Evolutionary conservation across 768 basidiomycete species (phyloP).

Genomic region (Collybia mongolica): DNA sequence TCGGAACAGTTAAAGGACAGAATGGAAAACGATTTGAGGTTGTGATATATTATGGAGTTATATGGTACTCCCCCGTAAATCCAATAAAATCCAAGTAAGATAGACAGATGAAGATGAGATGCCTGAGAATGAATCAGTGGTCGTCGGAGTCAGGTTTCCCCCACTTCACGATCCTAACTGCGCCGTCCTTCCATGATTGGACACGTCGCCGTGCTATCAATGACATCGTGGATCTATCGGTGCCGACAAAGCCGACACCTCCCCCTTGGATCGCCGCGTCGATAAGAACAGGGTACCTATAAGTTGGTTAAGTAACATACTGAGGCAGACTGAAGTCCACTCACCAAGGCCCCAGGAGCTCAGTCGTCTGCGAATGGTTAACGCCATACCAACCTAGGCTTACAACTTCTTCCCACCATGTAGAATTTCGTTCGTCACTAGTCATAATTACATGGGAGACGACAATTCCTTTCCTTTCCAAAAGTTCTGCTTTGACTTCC

Average conservation of each 20-base stretch:
- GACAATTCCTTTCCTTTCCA: constrained; percentile 38
- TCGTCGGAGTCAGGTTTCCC: constrained; percentile 56
- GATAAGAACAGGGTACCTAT: constrained; percentile 71
- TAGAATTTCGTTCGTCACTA: constrained; percentile 55
- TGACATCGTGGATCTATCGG: constrained; percentile 71
- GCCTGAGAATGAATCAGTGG: constrained; percentile 31
- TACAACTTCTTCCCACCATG: constrained; percentile 58
- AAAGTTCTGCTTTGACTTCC: constrained; percentile 51
- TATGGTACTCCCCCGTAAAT: background rate
- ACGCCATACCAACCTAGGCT: constrained; percentile 50
- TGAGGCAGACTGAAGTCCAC: constrained; percentile 10
- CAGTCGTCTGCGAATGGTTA: constrained; percentile 48
- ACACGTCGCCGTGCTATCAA: constrained; percentile 64
- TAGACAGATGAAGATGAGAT: background rate
- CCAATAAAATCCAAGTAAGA: background rate
- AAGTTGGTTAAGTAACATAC: constrained; percentile 1
- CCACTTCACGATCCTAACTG: constrained; percentile 54
- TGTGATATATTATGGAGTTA: too few relatives aligned
- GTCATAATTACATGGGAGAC: constrained; percentile 62
- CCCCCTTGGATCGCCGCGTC: constrained; percentile 71
- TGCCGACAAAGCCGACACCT: constrained; percentile 71
- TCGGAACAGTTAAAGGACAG: too few relatives aligned
- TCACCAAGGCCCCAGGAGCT: constrained; percentile 49
- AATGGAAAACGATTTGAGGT: too few relatives aligned
- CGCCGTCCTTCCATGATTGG: constrained; percentile 63